Evolutionary conservation across 148 eudicot genomes (phyloP), one percentile per base, ranked within the genome.

Genomic region (Bassia scoparia): DNA sequence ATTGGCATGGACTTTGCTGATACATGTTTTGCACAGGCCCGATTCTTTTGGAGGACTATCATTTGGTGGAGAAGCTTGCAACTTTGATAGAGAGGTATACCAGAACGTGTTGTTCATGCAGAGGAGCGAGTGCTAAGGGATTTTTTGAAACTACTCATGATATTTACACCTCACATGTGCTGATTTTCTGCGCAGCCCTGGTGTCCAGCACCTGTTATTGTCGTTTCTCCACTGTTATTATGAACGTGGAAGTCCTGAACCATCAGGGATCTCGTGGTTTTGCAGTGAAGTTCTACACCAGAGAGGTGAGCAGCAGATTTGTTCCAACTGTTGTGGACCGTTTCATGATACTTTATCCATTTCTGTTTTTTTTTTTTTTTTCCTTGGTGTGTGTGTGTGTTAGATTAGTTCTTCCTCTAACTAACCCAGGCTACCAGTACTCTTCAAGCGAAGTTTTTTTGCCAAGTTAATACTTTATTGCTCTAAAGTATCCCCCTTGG

Each of bases 231-330:
- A 93, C 98, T 77, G 98, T 93, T 68, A 89, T 90, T 77, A 93
- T 81, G 98, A 93, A 67, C 97, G 97, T 81, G 98, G 95, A 33
- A 93, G 98, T 80, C 98, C 98, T 64, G 97, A 93, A 90, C 97
- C 76, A 67, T 93, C 52, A 87, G 98, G 74, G 98, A 93, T 75
- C 97, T 70, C 85, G 98, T 77, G 98, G 98, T 68, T 93, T 93
- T 80, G 98, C 98, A 43, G 90, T 90, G 80, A 93, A 93, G 84
- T 93, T 93, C 43, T 93, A 93, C 86, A 93, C 98, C 77, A 83
- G 98, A 83, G 98, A 93, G 93, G 98, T 91, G 62, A 68, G 81
- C 41, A 21, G 56, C 62, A 67, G 46, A 15, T 43, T 18, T 66
- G 43, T 66, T 11, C 49, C 0, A 14, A 63, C 12, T 43, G 0